These are phyloP conservation scores for Aspergillus tubingensis DNA, from an alignment of 2,329 filamentous ascomycete species.

Conservation along the genomic window DNA sequence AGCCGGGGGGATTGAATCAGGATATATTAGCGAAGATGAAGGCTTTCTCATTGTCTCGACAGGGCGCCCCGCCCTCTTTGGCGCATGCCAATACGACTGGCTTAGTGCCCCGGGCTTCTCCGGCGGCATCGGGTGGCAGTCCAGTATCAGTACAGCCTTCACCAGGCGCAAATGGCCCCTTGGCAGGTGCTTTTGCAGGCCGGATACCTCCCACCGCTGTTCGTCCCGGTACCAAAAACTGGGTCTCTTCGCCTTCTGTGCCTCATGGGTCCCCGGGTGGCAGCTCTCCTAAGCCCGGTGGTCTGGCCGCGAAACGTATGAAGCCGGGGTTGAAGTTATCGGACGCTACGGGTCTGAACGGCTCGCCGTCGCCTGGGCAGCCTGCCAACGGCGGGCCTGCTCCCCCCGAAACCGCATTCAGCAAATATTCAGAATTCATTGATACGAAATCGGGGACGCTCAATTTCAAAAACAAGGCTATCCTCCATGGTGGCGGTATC, in stretches of 20 bases:
- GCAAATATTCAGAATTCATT: slow-evolving; percentile 77
- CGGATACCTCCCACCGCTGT: slow-evolving; percentile 24
- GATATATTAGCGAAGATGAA: slow-evolving; percentile 71
- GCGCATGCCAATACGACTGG: slow-evolving; percentile 39
- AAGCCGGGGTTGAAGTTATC: slow-evolving; percentile 52
- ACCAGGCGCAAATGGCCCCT: slow-evolving; percentile 25
- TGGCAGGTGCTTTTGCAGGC: slow-evolving; percentile 36
- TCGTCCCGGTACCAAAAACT: slow-evolving; percentile 37
- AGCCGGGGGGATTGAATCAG: slow-evolving; percentile 57
- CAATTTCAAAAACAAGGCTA: slow-evolving; percentile 89
- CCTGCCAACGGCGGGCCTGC: slow-evolving; percentile 28
- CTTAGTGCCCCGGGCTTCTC: slow-evolving; percentile 27
- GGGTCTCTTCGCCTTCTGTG: slow-evolving; percentile 32
- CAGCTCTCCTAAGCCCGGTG: slow-evolving; percentile 44
- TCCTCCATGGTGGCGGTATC: slow-evolving; percentile 84
- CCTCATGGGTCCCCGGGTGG: slow-evolving; percentile 34
- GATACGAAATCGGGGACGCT: slow-evolving; percentile 89
- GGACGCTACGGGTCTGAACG: slow-evolving; percentile 51
- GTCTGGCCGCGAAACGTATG: slow-evolving; percentile 50
- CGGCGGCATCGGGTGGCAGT: slow-evolving; percentile 7
- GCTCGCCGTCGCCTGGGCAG: slow-evolving; percentile 48
- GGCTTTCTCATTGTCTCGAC: slow-evolving; percentile 67
- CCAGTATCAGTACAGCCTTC: slow-evolving; percentile 17
- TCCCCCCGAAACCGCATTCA: slow-evolving; percentile 57
- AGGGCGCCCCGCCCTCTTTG: slow-evolving; percentile 54